Evolutionary conservation across 2,329 filamentous ascomycete species (phyloP), one percentile per base, ranked within the genome.

Genomic region (Beauveria rudraprayagi): DNA sequence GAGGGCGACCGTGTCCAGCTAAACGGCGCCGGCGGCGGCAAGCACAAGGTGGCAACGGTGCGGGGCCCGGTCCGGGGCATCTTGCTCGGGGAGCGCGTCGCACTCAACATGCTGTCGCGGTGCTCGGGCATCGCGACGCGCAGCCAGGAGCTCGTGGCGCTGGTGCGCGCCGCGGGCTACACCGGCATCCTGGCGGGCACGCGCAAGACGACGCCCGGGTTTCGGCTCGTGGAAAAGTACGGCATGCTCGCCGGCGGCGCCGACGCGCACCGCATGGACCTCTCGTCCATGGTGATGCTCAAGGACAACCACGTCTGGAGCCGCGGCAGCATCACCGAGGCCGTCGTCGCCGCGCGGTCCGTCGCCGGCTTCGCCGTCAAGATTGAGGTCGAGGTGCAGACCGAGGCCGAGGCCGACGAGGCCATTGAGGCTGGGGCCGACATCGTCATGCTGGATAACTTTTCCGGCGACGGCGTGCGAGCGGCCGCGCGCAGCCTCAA

Each of bases 231-330:
- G 10, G 94, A 99, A 76, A 99, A 99, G 77, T 99, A 99, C 75
- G 94, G 92, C 67, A 97, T 99, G 88, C 79, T 97, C 24, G 88
- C 96, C 17, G 94, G 93, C 61, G 94, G 94, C 11, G 92, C 91
- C 17, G 94, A 99, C 75, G 85, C 88, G 3, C 94, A 99, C 74
- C 82, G 94, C 37, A 91, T 96, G 76, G 94, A 99, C 73, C 80
- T 99, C 61, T 90, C 86, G 72, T 84, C 88, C 65, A 97, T 99
- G 94, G 92, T 92, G 61, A 99, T 99, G 94, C 82, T 99, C 66
- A 99, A 99, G 79, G 94, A 99, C 76, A 99, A 99, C 76, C 94
- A 99, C 76, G 88, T 99, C 61, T 97, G 93, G 89, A 91, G 91
- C 64, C 88, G 89, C 59, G 88, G 88, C 28, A 90, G 89, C 71